These are phyloP conservation scores for Trametopsis cervina DNA, from an alignment of 768 basidiomycete genomes.

Conservation along the genomic window DNA sequence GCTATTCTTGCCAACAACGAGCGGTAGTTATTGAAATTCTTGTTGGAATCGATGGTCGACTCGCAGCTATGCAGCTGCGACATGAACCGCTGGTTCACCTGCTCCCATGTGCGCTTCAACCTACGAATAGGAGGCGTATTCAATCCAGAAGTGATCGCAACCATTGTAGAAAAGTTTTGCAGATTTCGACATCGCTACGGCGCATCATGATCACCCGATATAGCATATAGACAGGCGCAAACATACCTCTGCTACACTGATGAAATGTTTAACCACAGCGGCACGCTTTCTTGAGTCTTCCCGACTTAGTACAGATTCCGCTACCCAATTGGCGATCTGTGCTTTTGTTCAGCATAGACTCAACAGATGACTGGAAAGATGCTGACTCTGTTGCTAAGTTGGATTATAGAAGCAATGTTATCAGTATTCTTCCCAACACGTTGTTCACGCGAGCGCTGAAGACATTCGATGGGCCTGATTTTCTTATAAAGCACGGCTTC, in stretches of 20 bases:
- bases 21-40: constrained; percentile 91
- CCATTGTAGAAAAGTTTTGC: constrained; percentile 94
- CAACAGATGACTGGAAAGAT: background rate
- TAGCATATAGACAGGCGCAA: background rate
- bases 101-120: constrained; percentile 89
- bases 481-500: constrained; percentile 82
- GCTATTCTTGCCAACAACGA: constrained; percentile 73
- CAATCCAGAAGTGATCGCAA: constrained; percentile 90
- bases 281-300: constrained; percentile 85
- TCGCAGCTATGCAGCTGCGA: constrained; percentile 73
- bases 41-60: constrained; percentile 85
- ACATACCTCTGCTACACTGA: constrained; percentile 85
- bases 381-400: constrained; percentile 76
- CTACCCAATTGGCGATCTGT: constrained; percentile 92
- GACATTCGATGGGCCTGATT: constrained; percentile 85
- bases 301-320: constrained; percentile 70
- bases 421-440: constrained; percentile 47
- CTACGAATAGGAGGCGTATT: constrained; percentile 90
- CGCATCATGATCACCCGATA: constrained; percentile 1
- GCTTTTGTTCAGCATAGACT: constrained; percentile 1
- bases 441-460: constrained; percentile 74
- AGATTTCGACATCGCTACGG: constrained; percentile 76
- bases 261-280: constrained; percentile 79
- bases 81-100: constrained; percentile 68
- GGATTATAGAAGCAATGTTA: constrained; percentile 81